Evolutionary conservation across 2,329 filamentous ascomycete genomes (phyloP).

Genomic region (Trichoderma asperellum): DNA sequence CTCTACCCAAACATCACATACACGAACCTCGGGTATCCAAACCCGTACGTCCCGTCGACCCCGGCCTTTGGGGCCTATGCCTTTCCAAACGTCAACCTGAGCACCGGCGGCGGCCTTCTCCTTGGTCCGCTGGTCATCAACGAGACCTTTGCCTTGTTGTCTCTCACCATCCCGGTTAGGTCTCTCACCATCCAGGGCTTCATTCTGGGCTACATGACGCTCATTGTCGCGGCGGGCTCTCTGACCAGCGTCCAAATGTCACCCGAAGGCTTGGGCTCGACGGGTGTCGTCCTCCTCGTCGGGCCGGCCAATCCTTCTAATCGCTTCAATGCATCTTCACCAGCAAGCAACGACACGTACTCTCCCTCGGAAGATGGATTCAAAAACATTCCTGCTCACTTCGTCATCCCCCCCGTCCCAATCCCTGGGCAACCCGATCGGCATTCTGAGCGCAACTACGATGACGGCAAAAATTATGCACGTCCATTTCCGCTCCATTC

Average conservation of each 20-base stretch:
- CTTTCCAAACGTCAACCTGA: conserved; percentile 56
- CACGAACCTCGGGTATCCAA: conserved; percentile 48
- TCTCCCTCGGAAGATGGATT: conserved; percentile 46
- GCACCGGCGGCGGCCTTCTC: conserved; percentile 63
- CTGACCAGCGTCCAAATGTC: conserved; percentile 66
- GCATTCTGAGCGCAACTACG: conserved; percentile 45
- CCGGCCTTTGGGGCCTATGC: conserved; percentile 51
- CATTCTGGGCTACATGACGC: conserved; percentile 81
- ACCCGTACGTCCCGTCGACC: conserved; percentile 47
- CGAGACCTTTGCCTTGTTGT: conserved; percentile 73
- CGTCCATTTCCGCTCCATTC: conserved; percentile 60
- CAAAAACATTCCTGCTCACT: conserved; percentile 54
- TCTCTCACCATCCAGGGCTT: conserved; percentile 59
- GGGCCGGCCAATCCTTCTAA: conserved; percentile 71
- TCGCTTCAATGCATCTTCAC: conserved; percentile 54
- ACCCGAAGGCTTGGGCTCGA: conserved; percentile 69
- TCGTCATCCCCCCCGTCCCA: conserved; percentile 61
- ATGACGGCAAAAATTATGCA: conserved; percentile 47
- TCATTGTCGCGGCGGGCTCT: conserved; percentile 70
- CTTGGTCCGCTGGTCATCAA: conserved; percentile 78
- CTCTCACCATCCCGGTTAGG: conserved; percentile 78
- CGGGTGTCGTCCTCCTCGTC: conserved; percentile 71
- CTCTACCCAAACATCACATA: conserved; percentile 84
- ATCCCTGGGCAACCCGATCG: conserved; percentile 49
- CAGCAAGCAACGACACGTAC: conserved; percentile 54